These are phyloP conservation scores for Nephelium lappaceum DNA, from an alignment of 345 rosid species.

Conservation along the genomic window DNA sequence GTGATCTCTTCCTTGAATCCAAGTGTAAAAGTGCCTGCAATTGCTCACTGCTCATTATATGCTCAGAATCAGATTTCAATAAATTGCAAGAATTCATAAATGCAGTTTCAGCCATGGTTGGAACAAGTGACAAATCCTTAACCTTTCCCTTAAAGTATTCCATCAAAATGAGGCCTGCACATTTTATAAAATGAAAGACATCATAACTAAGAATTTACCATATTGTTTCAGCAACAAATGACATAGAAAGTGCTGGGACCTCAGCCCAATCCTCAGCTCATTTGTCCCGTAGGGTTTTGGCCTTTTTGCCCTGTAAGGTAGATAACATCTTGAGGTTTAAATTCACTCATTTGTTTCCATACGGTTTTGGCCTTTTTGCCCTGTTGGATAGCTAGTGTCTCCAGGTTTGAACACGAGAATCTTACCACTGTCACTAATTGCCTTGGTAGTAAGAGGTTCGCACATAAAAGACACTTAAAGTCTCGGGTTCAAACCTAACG, in stretches of 20 bases:
- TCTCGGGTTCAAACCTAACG: too few species aligned
- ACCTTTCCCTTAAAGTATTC: conserved; percentile 40
- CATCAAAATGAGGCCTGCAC: conserved; percentile 51
- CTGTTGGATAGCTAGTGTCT: too few species aligned
- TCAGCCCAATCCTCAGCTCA: not conserved
- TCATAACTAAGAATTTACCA: not conserved
- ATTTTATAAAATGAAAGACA: not conserved
- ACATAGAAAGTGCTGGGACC: not conserved
- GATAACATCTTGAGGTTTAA: too few species aligned
- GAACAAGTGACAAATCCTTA: conserved; percentile 28
- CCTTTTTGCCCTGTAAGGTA: too few species aligned
- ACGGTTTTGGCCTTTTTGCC: too few species aligned
- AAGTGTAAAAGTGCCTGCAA: conserved; percentile 28
- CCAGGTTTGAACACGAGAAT: too few species aligned
- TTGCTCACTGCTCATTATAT: conserved; percentile 40
- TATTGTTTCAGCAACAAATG: not conserved
- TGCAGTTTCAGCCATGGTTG: conserved; percentile 22
- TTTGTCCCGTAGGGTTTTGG: too few species aligned
- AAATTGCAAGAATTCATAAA: conserved; percentile 40
- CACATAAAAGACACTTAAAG: too few species aligned
- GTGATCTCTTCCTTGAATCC: conserved; percentile 28
- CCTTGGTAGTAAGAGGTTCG: too few species aligned
- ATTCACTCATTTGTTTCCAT: too few species aligned
- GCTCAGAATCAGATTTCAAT: conserved; percentile 25
- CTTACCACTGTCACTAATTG: too few species aligned